Evolutionary conservation across 108 stramenopile species (phyloP).

Genomic region (Skeletonema costatum): DNA sequence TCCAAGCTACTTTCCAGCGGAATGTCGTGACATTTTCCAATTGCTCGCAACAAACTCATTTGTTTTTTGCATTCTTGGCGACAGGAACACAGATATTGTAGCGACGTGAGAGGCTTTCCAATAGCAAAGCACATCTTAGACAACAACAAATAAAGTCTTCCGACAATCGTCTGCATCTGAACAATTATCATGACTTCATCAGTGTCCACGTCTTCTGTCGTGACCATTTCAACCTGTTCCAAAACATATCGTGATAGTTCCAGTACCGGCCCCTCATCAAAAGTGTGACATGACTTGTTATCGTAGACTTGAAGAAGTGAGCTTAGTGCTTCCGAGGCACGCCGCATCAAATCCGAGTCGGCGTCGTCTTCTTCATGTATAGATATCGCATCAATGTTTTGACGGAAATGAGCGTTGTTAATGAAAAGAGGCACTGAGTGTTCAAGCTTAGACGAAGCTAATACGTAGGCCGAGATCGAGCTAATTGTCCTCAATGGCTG

Average conservation of each 20-base stretch:
- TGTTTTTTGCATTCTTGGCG: constrained; percentile 19
- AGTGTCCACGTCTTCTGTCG: background rate
- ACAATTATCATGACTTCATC: background rate
- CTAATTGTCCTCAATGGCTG: constrained; percentile 7
- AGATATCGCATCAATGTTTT: background rate
- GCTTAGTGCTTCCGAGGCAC: background rate
- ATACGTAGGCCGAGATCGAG: constrained; percentile 24
- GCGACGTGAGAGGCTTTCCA: constrained; percentile 12
- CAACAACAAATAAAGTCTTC: constrained; percentile 17
- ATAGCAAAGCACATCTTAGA: constrained; percentile 18
- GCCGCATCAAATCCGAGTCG: background rate
- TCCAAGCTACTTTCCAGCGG: constrained; percentile 18
- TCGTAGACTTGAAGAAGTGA: background rate
- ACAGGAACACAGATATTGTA: constrained; percentile 14
- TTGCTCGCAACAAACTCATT: constrained; percentile 3
- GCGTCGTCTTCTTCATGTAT: background rate
- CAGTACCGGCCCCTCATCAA: background rate
- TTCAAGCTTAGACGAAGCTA: constrained; percentile 35
- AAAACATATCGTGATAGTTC: background rate
- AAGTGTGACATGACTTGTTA: background rate
- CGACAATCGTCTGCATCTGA: constrained; percentile 15
- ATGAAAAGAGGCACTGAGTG: constrained; percentile 10
- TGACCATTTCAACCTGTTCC: background rate
- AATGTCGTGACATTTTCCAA: background rate
- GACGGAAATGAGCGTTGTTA: constrained; percentile 2